phyloP scores from a whole-genome alignment of 2,329 filamentous ascomycete genomes.

The Seiridium unicorne region DNA sequence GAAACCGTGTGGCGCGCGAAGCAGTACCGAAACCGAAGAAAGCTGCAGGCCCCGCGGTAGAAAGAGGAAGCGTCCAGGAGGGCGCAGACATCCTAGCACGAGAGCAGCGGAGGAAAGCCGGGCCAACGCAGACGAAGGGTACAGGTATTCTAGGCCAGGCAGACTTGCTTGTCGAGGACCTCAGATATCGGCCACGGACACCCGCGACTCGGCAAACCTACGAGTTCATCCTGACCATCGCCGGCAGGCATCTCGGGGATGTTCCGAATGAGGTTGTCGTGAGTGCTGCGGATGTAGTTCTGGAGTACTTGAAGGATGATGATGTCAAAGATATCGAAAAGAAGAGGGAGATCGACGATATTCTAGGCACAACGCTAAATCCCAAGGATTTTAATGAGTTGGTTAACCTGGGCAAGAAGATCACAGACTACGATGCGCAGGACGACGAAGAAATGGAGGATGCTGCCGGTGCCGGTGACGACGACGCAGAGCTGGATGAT shows the following conservation, averaged over 20 bases:
- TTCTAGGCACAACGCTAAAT: slow-evolving; percentile 77
- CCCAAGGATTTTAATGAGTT: slow-evolving; percentile 96
- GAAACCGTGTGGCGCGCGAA: slow-evolving; percentile 76
- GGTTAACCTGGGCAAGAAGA: slow-evolving; percentile 95
- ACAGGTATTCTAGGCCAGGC: slow-evolving; percentile 79
- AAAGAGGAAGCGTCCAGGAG: slow-evolving; percentile 74
- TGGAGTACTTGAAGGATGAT: slow-evolving; percentile 93
- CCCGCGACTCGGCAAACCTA: slow-evolving; percentile 90
- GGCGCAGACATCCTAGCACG: slow-evolving; percentile 80
- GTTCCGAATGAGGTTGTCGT: slow-evolving; percentile 88
- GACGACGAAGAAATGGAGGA: slow-evolving; percentile 87
- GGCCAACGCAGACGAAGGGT: slow-evolving; percentile 67
- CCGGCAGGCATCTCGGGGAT: slow-evolving; percentile 85
- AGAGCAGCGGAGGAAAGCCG: slow-evolving; percentile 80
- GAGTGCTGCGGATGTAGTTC: slow-evolving; percentile 87
- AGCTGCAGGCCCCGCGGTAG: slow-evolving; percentile 64
- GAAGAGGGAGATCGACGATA: slow-evolving; percentile 95
- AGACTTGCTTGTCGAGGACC: slow-evolving; percentile 85
- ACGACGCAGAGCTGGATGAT: slow-evolving; percentile 81
- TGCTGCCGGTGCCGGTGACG: slow-evolving; percentile 60
- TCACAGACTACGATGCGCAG: slow-evolving; percentile 96
- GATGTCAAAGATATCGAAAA: slow-evolving; percentile 96
- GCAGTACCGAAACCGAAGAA: slow-evolving; percentile 80
- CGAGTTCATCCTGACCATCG: slow-evolving; percentile 89
- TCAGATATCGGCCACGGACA: slow-evolving; percentile 89